Evolutionary conservation across 345 rosid species (phyloP).

Genomic region (Combretum micranthum): DNA sequence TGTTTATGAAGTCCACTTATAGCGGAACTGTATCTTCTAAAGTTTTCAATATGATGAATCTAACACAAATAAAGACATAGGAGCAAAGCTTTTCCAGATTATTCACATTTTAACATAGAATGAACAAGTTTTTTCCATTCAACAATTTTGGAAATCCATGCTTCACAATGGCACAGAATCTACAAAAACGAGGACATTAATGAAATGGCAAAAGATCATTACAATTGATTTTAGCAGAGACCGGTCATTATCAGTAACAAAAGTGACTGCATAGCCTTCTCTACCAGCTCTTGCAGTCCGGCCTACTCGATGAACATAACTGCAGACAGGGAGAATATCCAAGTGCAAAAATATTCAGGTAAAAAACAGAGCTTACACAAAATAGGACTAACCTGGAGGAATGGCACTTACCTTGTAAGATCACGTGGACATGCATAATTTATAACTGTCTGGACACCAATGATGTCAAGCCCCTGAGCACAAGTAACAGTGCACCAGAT

Average conservation of each 20-base stretch:
- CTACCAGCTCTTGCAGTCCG: constrained; percentile 99
- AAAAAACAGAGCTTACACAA: background rate
- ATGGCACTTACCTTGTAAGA: constrained; percentile 57
- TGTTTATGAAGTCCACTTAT: too few species aligned
- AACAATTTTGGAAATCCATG: constrained; percentile 3
- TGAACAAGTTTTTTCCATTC: background rate
- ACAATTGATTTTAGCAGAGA: constrained; percentile 92
- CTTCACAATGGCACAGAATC: background rate
- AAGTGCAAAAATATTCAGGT: background rate
- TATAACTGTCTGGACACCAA: constrained; percentile 95
- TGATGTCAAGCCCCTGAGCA: constrained; percentile 83
- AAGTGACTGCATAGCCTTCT: constrained; percentile 95
- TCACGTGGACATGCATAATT: constrained; percentile 97
- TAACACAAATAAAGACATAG: background rate
- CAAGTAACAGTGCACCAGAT: constrained; percentile 6
- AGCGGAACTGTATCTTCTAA: too few species aligned
- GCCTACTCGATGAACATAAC: constrained; percentile 95
- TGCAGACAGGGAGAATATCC: constrained; percentile 19
- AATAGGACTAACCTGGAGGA: background rate
- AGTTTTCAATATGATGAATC: constrained; percentile 2
- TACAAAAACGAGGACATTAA: constrained; percentile 5
- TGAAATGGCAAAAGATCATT: constrained; percentile 22
- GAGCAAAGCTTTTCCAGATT: too few species aligned
- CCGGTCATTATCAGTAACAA: constrained; percentile 84
- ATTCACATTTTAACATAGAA: too few species aligned